Evolutionary conservation across 2,329 filamentous ascomycete genomes (phyloP).

Genomic region (Fusarium cyanostomum): DNA sequence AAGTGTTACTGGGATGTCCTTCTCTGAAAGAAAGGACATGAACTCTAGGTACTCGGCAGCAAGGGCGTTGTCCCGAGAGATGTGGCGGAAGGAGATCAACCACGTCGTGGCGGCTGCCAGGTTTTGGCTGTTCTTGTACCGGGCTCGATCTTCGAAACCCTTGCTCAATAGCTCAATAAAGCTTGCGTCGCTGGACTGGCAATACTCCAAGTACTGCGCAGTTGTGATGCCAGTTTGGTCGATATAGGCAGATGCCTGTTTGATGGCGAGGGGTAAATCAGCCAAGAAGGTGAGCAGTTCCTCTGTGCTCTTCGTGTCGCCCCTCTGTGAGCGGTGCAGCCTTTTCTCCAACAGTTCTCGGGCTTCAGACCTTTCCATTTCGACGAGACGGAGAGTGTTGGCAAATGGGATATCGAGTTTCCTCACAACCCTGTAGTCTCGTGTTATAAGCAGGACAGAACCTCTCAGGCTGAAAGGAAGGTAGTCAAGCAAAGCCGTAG

Average conservation of each 20-base stretch:
- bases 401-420: too few relatives aligned
- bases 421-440: too few relatives aligned
- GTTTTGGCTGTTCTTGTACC: too few relatives aligned
- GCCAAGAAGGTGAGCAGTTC: conserved; percentile 45
- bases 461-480: too few relatives aligned
- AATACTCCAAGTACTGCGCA: conserved; percentile 41
- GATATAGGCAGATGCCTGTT: conserved; percentile 50
- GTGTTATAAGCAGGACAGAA: too few relatives aligned
- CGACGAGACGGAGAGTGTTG: too few relatives aligned
- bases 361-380: too few relatives aligned
- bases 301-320: conserved; percentile 10
- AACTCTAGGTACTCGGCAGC: conserved; percentile 45
- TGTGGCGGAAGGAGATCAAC: conserved; percentile 48
- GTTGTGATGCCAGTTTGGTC: conserved; percentile 38
- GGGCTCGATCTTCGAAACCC: too few relatives aligned
- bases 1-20: conserved; percentile 44
- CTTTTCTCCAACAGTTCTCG: too few relatives aligned
- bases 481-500: too few relatives aligned
- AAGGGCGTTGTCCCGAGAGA: conserved; percentile 34
- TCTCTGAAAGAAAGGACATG: conserved; percentile 43
- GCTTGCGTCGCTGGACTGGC: conserved; percentile 29
- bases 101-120: conserved; percentile 45
- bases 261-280: conserved; percentile 48
- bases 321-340: too few relatives aligned
- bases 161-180: conserved; percentile 44